Evolutionary conservation across 345 rosid species (phyloP), one percentile per base, ranked within the genome.

Genomic region (Eucalyptus brandiana): DNA sequence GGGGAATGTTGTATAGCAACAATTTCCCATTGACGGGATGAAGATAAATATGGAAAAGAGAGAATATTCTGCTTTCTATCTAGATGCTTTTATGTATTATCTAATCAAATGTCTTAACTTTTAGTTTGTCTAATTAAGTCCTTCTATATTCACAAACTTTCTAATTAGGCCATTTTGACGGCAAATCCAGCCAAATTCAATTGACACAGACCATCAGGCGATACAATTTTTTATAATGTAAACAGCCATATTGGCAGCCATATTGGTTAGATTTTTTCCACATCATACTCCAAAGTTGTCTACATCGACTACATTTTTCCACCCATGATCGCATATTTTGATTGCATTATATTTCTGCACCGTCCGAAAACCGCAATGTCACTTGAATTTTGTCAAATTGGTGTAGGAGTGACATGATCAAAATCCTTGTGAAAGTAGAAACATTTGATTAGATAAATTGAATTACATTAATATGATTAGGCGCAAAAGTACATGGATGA

Each of bases 351-450:
- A 60, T 14, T 60, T 60, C 3, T 60, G 67, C 32, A 28, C 28
- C 2, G 1, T 60, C 32, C 15, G 3, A 26, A 5, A 60, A 12
- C 0, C 16, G 12, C 7, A 2, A 26, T 1, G 4, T 26, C 32
- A 5, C n/a, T 4, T 24, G 1, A 60, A 12, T 28, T 28, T 28
- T 56, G 8, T 60, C 67, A 30, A 30, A 60, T 26, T 28, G 2
- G 67, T 12, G n/a, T 28, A 2, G 32, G 15, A 60, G 16, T 11
- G 32, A 28, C 67, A 24, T 60, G 67, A 60, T 60, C 32, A 60
- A 9, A 60, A 60, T 60, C 30, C 12, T 28, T 60, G 15, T 60
- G 32, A 28, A 26, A 28, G 67, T 28, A 60, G 2, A 60, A 60
- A 12, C 6, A 60, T 60, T 60, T 60, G 67, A 60, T 60, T 60